These are phyloP conservation scores for Orbilia brochopaga DNA, from an alignment of 2,329 filamentous ascomycete species.

Conservation along the genomic window DNA sequence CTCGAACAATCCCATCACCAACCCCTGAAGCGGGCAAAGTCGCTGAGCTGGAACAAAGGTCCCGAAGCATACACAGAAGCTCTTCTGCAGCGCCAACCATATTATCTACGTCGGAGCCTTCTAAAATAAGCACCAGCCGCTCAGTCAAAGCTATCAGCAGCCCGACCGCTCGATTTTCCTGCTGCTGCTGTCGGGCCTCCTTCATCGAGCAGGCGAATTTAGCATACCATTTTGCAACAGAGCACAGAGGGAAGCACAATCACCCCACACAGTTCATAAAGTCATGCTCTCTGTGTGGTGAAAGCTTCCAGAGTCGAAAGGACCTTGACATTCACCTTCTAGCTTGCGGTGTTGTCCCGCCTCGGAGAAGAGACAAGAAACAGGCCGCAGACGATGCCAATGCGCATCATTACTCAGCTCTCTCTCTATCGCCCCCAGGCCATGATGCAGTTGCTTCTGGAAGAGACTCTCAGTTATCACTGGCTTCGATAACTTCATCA, in stretches of 20 bases:
- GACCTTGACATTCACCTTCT: slow-evolving; percentile 27
- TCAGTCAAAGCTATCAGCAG: slow-evolving; percentile 8
- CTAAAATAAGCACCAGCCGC: background rate
- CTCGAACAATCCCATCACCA: background rate
- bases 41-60: background rate
- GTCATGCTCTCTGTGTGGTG: slow-evolving; percentile 22
- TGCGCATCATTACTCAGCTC: slow-evolving; percentile 27
- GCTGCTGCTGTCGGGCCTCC: slow-evolving; percentile 27
- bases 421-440: slow-evolving; percentile 28
- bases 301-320: slow-evolving; percentile 19
- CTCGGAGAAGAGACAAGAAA: slow-evolving; percentile 10
- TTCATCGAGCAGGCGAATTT: slow-evolving; percentile 21
- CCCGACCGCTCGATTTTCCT: slow-evolving; percentile 15
- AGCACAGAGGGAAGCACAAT: slow-evolving; percentile 31
- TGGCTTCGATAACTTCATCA: slow-evolving; percentile 32
- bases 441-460: slow-evolving; percentile 23
- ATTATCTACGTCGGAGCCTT: slow-evolving; percentile 27
- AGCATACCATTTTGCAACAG: slow-evolving; percentile 17
- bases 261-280: slow-evolving; percentile 13
- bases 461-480: slow-evolving; percentile 36
- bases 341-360: slow-evolving; percentile 35
- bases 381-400: slow-evolving; percentile 13
- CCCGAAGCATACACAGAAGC: background rate
- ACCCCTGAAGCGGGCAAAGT: background rate
- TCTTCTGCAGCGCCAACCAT: background rate